Conservation (phyloP, 495 filamentous ascomycete species). For the Tuber aestivum region DNA sequence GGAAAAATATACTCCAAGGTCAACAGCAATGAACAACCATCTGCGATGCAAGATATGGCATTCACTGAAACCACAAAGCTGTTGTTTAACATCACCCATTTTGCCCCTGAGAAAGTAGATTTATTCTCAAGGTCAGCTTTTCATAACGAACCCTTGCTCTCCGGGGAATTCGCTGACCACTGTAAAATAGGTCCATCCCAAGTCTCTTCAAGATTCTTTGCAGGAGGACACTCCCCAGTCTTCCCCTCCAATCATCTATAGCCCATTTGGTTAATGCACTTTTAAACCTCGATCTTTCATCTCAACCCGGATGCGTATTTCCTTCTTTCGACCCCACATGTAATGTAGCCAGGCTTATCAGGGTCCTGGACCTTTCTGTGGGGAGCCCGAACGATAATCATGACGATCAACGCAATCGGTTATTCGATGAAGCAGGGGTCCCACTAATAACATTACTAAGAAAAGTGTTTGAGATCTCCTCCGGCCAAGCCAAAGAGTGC, state of each 20-base stretch:
- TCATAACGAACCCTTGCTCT: background rate
- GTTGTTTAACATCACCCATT: conserved; percentile 77
- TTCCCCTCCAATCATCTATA: conserved; percentile 57
- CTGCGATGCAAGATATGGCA: conserved; percentile 71
- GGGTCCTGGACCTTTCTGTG: conserved; percentile 64
- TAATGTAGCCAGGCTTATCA: conserved; percentile 64
- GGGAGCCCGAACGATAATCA: conserved; percentile 23
- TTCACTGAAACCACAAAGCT: conserved; percentile 80
- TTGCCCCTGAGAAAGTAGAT: conserved; percentile 50
- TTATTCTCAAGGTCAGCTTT: conserved; percentile 13
- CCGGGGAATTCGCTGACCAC: background rate
- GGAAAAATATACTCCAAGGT: conserved; percentile 54
- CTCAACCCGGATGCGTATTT: conserved; percentile 52
- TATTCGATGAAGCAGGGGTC: conserved; percentile 62
- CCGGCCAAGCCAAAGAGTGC: conserved; percentile 53
- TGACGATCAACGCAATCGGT: conserved; percentile 51
- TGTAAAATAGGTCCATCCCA: conserved; percentile 51
- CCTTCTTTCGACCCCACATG: conserved; percentile 57
- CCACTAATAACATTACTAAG: conserved; percentile 69
- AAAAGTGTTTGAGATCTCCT: conserved; percentile 66
- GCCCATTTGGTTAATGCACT: conserved; percentile 71
- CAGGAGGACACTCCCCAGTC: conserved; percentile 51
- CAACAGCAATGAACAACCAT: conserved; percentile 39
- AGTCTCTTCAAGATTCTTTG: conserved; percentile 67
- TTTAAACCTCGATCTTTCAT: conserved; percentile 64